These are phyloP conservation scores for Erucastrum elatum DNA, from an alignment of 345 rosid genomes.

Conservation along the genomic window DNA sequence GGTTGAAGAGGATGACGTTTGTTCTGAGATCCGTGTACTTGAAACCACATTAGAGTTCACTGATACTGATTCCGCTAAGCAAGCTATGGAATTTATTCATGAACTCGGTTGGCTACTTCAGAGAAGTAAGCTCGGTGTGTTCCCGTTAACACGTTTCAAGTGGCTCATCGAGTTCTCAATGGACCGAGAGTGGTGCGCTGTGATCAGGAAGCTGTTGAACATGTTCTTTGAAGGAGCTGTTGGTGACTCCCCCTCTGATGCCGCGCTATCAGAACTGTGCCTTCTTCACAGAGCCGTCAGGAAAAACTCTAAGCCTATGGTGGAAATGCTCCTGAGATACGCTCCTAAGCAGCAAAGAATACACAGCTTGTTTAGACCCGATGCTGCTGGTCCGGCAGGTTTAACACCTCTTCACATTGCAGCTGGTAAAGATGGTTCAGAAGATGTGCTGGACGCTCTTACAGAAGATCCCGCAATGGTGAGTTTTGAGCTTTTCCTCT, in stretches of 20 bases:
- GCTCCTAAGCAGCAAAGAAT: conserved; percentile 42
- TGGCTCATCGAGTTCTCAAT: conserved; percentile 93
- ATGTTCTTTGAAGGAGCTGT: conserved; percentile 66
- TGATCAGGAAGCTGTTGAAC: conserved; percentile 77
- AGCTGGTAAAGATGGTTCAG: conserved; percentile 98
- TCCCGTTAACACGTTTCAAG: conserved; percentile 72
- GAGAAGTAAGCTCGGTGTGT: conserved; percentile 72
- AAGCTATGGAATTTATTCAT: conserved; percentile 88
- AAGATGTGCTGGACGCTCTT: conserved; percentile 80
- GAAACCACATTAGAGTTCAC: conserved; percentile 63
- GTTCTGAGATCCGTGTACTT: conserved; percentile 82
- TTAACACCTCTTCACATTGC: conserved; percentile 99
- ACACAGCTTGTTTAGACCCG: conserved; percentile 70
- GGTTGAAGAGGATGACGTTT: conserved; percentile 81
- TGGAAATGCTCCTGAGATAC: conserved; percentile 76
- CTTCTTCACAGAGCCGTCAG: conserved; percentile 94
- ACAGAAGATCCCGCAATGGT: conserved; percentile 92
- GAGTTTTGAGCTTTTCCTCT: conserved; percentile 14
- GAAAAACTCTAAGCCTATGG: conserved; percentile 78
- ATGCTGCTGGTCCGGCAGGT: conserved; percentile 86
- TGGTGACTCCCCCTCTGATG: conserved; percentile 53
- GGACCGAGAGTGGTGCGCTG: conserved; percentile 98
- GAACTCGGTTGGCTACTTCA: conserved; percentile 99
- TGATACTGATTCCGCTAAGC: conserved; percentile 66
- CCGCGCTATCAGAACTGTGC: conserved; percentile 69